Conservation (phyloP, 202 grass and related monocot species). For the Digitaria exilis region DNA sequence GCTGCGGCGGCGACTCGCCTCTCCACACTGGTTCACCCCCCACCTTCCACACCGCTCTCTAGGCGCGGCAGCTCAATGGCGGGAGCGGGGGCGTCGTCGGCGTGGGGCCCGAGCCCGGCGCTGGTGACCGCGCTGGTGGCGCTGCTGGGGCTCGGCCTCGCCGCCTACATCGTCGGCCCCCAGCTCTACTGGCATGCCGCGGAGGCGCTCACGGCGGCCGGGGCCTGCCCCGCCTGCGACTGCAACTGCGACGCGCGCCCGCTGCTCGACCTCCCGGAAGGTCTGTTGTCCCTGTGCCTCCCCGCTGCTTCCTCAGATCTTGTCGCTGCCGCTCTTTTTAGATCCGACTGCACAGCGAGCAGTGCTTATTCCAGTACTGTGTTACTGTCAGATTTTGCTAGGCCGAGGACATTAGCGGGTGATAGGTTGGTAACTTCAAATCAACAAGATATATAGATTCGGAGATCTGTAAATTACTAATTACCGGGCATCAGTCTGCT, state of each 20-base stretch:
- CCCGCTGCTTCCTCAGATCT: conserved; percentile 26
- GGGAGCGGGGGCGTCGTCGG: too few relatives aligned
- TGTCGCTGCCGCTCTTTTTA: conserved; percentile 9
- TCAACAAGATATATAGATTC: background rate
- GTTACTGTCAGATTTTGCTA: conserved; percentile 1
- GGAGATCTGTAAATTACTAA: background rate
- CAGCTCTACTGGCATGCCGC: conserved; percentile 94
- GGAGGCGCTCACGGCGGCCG: conserved; percentile 62
- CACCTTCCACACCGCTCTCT: too few relatives aligned
- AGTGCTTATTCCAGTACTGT: conserved; percentile 27
- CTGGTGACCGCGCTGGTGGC: conserved; percentile 59
- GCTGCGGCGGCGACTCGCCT: background rate
- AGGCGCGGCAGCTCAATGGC: conserved; percentile 32
- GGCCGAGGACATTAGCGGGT: background rate
- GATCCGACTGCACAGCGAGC: conserved; percentile 33
- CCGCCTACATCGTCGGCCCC: conserved; percentile 86
- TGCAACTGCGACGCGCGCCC: conserved; percentile 90
- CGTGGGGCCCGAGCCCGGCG: conserved; percentile 59
- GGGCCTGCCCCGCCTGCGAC: conserved; percentile 60
- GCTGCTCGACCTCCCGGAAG: conserved; percentile 76
- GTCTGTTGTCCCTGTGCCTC: conserved; percentile 43
- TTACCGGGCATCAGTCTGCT: background rate
- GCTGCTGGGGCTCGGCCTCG: conserved; percentile 68
- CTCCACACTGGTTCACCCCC: background rate
- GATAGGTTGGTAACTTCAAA: background rate